These are phyloP conservation scores for Selaginella moellendorffii DNA, from an alignment of 75 land plant species.

Conservation along the genomic window DNA sequence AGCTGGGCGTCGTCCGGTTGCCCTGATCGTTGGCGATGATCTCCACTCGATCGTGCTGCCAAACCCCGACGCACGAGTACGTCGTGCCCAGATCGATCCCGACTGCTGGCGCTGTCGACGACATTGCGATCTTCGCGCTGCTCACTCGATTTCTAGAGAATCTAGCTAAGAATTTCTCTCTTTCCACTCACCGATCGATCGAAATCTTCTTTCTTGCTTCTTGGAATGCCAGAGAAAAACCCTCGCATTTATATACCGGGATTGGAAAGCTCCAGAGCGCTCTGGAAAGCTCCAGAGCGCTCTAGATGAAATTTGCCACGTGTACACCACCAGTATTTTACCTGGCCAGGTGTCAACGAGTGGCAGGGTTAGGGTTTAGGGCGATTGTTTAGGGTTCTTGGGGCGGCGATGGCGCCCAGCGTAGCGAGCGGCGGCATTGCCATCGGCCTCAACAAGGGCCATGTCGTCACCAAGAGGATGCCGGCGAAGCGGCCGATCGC, in stretches of 20 bases:
- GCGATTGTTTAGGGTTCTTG: not conserved
- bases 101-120: not conserved
- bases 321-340: too few species aligned
- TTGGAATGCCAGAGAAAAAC: not conserved
- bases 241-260: not conserved
- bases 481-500: conserved; percentile 59
- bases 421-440: conserved; percentile 55
- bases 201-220: not conserved
- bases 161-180: not conserved
- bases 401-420: conserved; percentile 57
- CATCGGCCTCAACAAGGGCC: conserved; percentile 68
- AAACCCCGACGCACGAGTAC: not conserved
- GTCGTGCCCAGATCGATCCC: not conserved
- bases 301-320: too few species aligned
- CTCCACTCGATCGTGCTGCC: not conserved
- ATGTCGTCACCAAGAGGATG: conserved; percentile 60
- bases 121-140: too few species aligned
- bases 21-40: not conserved
- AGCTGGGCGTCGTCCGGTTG: not conserved
- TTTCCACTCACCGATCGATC: too few species aligned
- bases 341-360: too few species aligned
- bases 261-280: not conserved
- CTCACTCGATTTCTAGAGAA: not conserved
- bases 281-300: not conserved
- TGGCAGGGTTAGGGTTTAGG: not conserved